phyloP scores from a whole-genome alignment of 2,329 filamentous ascomycete species.

The Cladosporium sphaerospermum region DNA sequence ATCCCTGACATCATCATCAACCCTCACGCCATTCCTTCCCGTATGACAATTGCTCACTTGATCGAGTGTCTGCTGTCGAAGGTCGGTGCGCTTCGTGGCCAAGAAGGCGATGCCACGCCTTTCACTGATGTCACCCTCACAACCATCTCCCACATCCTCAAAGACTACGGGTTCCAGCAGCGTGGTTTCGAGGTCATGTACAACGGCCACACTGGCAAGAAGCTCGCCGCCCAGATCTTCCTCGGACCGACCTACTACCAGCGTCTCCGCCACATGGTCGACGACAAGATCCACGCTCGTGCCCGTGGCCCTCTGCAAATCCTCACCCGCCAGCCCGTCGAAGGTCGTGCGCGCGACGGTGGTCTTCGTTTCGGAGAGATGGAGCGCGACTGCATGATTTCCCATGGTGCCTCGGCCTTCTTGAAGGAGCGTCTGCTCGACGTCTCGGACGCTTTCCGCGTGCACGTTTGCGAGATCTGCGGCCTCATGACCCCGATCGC shows the following conservation, averaged over 20 bases:
- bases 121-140: slow-evolving; percentile 98
- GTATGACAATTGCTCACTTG: slow-evolving; percentile 99
- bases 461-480: slow-evolving; percentile 97
- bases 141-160: slow-evolving; percentile 77
- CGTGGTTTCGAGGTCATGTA: slow-evolving; percentile 98
- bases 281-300: slow-evolving; percentile 99
- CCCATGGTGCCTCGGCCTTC: slow-evolving; percentile 95
- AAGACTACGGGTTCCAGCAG: slow-evolving; percentile 88
- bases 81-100: slow-evolving; percentile 84
- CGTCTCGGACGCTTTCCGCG: slow-evolving; percentile 94
- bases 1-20: slow-evolving; percentile 97
- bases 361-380: slow-evolving; percentile 99
- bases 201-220: slow-evolving; percentile 92
- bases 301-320: slow-evolving; percentile 95
- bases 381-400: slow-evolving; percentile 99
- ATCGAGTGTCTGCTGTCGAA: slow-evolving; percentile 98
- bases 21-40: slow-evolving; percentile 96
- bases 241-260: slow-evolving; percentile 98
- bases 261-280: slow-evolving; percentile 97
- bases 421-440: slow-evolving; percentile 96
- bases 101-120: slow-evolving; percentile 94
- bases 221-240: slow-evolving; percentile 91
- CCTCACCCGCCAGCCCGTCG: slow-evolving; percentile 91
- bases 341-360: slow-evolving; percentile 96
- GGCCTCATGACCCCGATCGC: slow-evolving; percentile 98